Evolutionary conservation across 345 rosid species (phyloP), one percentile per base, ranked within the genome.

Genomic region (Boechera retrofracta): DNA sequence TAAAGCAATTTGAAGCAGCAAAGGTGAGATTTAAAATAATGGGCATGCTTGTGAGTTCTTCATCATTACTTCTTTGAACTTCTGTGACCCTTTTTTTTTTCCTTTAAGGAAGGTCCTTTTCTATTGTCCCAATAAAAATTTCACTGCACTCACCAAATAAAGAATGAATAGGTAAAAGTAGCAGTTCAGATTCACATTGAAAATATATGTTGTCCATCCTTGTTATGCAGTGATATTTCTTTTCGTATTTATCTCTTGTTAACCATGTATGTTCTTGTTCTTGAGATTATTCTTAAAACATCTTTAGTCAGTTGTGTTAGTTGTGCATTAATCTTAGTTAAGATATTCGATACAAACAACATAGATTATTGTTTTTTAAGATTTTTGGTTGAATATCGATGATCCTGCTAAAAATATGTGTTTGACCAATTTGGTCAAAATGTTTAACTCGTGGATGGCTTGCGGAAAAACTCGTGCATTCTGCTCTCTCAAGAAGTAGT

Each of bases 11-110:
- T 86, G 84, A 79, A 74, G 87, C 87, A 90, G 86, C 88, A 83
- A 67, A 85, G 94, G 78, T 71, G 85, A 82, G 65, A 72, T 65
- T 78, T 83, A 79, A 84, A 86, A 89, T 86, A 86, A 89, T 90
- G 86, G 80, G 77, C 89, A 86, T 87, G 87, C 81, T 67, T 67
- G 89, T 89, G 93, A 90, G 90, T 87, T 83, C 79, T 73, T 70
- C 89, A 89, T 91, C 97, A 90, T 92, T 84, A 83, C 72, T 70
- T 67, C 86, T 82, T 90, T 92, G 88, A 88, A 87, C 76, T 80
- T 81, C 67, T 77, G 79, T 74, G 72, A 62, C 42, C 42, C 32
- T 42, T 78, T 71, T 67, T 21, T 61, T 70, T 49, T 35, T 35
- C 73, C 63, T 78, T 75, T 74, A 70, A 82, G 82, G 72, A 75